Evolutionary conservation across 345 rosid genomes (phyloP), one percentile per base, ranked within the genome.

Genomic region (Eucalyptus albens): DNA sequence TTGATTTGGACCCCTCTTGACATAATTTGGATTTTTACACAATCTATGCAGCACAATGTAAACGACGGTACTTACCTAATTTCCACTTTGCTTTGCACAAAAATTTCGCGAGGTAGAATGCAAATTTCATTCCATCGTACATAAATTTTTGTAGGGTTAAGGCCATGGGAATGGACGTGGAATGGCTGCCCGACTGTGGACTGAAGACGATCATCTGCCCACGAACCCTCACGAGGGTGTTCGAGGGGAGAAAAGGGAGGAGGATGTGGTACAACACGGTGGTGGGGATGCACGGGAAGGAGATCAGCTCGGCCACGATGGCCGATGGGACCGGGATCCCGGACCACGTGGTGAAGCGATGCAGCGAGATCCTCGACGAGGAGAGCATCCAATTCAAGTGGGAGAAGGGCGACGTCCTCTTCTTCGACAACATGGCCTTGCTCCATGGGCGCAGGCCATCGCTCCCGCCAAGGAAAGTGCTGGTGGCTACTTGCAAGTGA

Each of bases 321-420:
- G 96, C 95, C 4, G 96, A 96, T 21, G 97, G 96, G 67, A 92
- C 94, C 5, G 94, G 94, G 90, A 90, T 95, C 88, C 92, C 96
- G 1, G 92, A 88, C 6, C 26, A 93, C 13, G 91, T 93, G 8
- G 96, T 92, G 80, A 94, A 92, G 92, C 94, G 96, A 87, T 92
- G 96, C 33, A 92, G 49, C 49, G 93, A 95, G 91, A 94, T 96
- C 90, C 91, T 96, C 31, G 97, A 95, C 55, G 95, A 96, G 87
- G 97, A 96, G 90, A 96, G 96, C 93, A 96, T 96, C 42, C 94
- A 95, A 60, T 95, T 94, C 93, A 92, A 95, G 89, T 95, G 96
- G 97, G 92, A 94, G 91, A 93, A 92, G 91, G 96, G 97, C 3
- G 96, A 95, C 85, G 95, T 95, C 40, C 94, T 94, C 88, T 92